Evolutionary conservation across 2,329 filamentous ascomycete species (phyloP).

Genomic region (Arthroderma sp.): DNA sequence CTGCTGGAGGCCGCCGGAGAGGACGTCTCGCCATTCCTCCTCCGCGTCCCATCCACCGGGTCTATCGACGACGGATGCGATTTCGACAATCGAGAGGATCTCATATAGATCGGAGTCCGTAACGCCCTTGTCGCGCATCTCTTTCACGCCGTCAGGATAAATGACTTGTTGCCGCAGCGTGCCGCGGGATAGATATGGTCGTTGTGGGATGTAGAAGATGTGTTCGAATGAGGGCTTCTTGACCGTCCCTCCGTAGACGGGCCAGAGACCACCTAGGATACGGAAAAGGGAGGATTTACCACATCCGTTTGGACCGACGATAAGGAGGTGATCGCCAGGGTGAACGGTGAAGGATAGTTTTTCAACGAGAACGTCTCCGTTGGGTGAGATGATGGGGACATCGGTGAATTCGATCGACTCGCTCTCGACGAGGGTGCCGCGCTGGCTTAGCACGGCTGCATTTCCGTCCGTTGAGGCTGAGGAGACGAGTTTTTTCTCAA

Average conservation of each 20-base stretch:
- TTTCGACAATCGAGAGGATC: constrained; percentile 66
- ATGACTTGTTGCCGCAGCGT: constrained; percentile 93
- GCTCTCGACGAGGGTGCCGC: constrained; percentile 72
- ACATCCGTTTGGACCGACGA: constrained; percentile 93
- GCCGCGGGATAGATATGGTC: constrained; percentile 82
- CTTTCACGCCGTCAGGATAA: constrained; percentile 77
- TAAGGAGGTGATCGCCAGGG: constrained; percentile 78
- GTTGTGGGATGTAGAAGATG: constrained; percentile 96
- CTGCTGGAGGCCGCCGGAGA: constrained; percentile 87
- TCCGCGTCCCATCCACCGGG: constrained; percentile 83
- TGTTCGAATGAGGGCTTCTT: constrained; percentile 81
- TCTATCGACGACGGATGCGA: constrained; percentile 67
- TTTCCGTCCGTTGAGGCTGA: constrained; percentile 73
- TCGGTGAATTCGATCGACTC: constrained; percentile 71
- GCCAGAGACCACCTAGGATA: constrained; percentile 92
- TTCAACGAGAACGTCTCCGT: constrained; percentile 80
- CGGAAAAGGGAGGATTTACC: constrained; percentile 94
- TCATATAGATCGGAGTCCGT: constrained; percentile 67
- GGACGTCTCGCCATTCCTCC: constrained; percentile 89
- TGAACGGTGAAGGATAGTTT: constrained; percentile 77
- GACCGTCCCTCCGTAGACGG: constrained; percentile 88
- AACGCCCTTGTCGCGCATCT: constrained; percentile 73
- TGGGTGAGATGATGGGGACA: constrained; percentile 92
- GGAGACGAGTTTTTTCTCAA: constrained; percentile 92
- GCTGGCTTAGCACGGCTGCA: constrained; percentile 65